A percentile compares a stretch with the other conserved stretches of the same genome.
Conservation (phyloP, 768 basidiomycete genomes). For the Phallus indusiatus region DNA sequence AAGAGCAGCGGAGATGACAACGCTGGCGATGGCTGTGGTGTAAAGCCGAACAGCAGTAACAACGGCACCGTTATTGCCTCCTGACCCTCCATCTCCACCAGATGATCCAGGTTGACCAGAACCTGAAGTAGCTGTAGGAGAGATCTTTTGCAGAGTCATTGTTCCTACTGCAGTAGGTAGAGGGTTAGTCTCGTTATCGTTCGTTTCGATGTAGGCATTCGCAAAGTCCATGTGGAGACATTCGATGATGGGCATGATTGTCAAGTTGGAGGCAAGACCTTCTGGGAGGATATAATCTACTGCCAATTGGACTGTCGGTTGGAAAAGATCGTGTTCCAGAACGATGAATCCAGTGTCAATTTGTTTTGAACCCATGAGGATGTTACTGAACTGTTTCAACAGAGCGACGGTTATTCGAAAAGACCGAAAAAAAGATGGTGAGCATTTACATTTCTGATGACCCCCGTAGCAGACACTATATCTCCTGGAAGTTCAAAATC, state of each 20-base stretch:
- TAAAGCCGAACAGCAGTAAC: neutral
- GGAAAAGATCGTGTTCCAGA: conserved; percentile 79
- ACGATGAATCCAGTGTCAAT: conserved; percentile 79
- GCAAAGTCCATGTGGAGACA: conserved; percentile 51
- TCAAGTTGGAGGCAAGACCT: conserved; percentile 61
- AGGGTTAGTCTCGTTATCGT: conserved; percentile 58
- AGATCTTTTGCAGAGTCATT: neutral
- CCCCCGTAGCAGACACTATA: conserved; percentile 42
- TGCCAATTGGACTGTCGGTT: conserved; percentile 76
- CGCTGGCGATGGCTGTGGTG: neutral
- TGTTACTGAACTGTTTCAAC: conserved; percentile 50
- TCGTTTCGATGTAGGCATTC: conserved; percentile 78
- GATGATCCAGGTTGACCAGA: neutral
- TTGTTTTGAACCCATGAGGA: conserved; percentile 50
- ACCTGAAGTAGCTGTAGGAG: neutral
- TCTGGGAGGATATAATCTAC: conserved; percentile 81
- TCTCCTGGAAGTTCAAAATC: conserved; percentile 81
- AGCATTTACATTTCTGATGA: conserved; percentile 38
- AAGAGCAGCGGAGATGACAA: neutral
- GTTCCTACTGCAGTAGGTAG: conserved; percentile 22
- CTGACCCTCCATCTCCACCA: neutral
- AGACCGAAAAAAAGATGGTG: neutral
- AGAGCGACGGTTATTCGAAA: conserved; percentile 12
- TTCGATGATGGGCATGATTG: conserved; percentile 57
- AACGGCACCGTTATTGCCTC: neutral